phyloP scores from a whole-genome alignment of 192 early-diverging fungal species.

The Backusella sp. region DNA sequence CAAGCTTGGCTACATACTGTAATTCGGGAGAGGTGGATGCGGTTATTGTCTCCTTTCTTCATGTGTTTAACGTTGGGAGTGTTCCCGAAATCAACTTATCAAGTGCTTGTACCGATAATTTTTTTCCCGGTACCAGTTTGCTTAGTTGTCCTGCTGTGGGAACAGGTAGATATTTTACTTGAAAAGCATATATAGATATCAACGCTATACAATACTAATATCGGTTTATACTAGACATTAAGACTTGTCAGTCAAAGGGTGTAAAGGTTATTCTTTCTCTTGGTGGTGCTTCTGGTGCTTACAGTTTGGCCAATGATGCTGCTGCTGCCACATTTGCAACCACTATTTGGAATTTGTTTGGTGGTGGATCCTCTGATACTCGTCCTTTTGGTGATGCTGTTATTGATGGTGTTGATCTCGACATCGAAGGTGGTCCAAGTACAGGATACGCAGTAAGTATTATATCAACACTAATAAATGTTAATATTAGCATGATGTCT shows the following conservation, averaged over 20 bases:
- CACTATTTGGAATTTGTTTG: conserved; percentile 75
- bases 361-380: conserved; percentile 57
- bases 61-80: conserved; percentile 59
- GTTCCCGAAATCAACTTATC: conserved; percentile 68
- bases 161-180: conserved; percentile 9
- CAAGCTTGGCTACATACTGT: conserved; percentile 55
- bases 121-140: conserved; percentile 53
- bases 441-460: conserved; percentile 48
- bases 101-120: conserved; percentile 57
- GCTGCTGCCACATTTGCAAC: conserved; percentile 62
- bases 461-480: neutral
- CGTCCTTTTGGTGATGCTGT: conserved; percentile 71
- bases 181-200: neutral
- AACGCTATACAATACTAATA: neutral
- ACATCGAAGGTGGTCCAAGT: conserved; percentile 67
- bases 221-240: conserved; percentile 47
- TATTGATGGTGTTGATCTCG: conserved; percentile 51
- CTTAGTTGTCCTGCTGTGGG: conserved; percentile 71
- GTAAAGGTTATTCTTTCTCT: conserved; percentile 74
- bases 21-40: conserved; percentile 48
- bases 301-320: conserved; percentile 56
- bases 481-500: neutral
- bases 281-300: conserved; percentile 65
- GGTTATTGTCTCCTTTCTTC: conserved; percentile 59
- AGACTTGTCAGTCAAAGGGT: conserved; percentile 68